Evolutionary conservation across 177 flowering plant genomes (phyloP).

Genomic region (Vitis hybrid): DNA sequence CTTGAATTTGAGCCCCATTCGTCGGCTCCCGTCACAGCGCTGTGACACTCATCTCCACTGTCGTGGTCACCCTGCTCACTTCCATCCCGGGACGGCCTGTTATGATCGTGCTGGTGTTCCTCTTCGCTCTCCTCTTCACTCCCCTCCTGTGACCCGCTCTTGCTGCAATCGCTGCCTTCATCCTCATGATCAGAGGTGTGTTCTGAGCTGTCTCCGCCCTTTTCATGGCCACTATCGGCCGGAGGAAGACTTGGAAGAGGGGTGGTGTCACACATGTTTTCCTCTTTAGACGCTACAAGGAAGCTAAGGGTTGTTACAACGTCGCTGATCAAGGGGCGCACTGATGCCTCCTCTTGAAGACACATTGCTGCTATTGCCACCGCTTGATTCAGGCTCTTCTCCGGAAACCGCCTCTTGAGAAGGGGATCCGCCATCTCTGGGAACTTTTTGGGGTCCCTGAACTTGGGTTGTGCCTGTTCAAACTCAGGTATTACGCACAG

Average conservation of each 20-base stretch:
- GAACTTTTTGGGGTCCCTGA: conserved; percentile 40
- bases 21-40: too few species aligned
- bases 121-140: conserved; percentile 9
- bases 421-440: conserved; percentile 55
- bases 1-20: too few species aligned
- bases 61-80: too few species aligned
- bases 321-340: conserved; percentile 50
- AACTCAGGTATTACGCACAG: background rate
- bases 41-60: background rate
- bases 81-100: too few species aligned
- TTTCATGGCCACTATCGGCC: background rate
- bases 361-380: conserved; percentile 63
- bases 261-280: background rate
- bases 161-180: background rate
- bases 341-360: conserved; percentile 48
- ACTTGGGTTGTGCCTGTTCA: conserved; percentile 49
- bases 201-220: background rate
- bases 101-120: background rate
- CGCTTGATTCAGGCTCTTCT: conserved; percentile 46
- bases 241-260: background rate
- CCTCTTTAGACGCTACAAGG: conserved; percentile 18
- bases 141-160: background rate
- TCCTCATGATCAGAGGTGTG: background rate
- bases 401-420: conserved; percentile 35
- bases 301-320: conserved; percentile 41